Evolutionary conservation across 2,329 filamentous ascomycete species (phyloP).

Genomic region (Claviceps monticola): DNA sequence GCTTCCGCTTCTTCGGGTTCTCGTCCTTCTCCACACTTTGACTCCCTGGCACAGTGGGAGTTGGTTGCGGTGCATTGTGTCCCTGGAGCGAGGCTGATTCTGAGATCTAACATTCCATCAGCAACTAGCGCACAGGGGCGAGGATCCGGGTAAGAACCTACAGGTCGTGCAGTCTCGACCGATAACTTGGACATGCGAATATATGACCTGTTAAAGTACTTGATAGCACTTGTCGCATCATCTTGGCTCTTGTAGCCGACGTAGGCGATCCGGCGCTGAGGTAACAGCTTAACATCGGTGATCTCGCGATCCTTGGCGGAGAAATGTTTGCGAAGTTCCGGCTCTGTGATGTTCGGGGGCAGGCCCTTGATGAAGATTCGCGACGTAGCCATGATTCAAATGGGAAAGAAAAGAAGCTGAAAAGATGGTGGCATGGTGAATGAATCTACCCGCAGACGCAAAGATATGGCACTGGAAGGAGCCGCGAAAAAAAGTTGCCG

Average conservation of each 20-base stretch:
- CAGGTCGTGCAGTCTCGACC: conserved; percentile 76
- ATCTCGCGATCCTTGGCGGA: conserved; percentile 55
- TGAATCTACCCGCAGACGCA: conserved; percentile 7
- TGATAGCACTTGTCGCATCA: conserved; percentile 69
- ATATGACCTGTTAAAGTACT: conserved; percentile 91
- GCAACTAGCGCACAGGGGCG: conserved; percentile 9
- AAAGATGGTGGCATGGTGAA: not conserved
- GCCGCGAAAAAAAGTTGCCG: conserved; percentile 16
- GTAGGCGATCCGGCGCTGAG: conserved; percentile 84
- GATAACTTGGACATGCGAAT: conserved; percentile 90
- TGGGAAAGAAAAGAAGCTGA: not conserved
- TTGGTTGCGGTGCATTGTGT: conserved; percentile 13
- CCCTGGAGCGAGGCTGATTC: conserved; percentile 25
- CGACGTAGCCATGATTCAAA: conserved; percentile 41
- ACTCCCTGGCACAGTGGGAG: conserved; percentile 10
- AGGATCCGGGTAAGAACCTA: conserved; percentile 25
- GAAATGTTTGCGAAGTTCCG: conserved; percentile 83
- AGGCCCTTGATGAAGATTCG: conserved; percentile 69
- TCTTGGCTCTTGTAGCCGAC: conserved; percentile 79
- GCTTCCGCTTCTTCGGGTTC: conserved; percentile 54
- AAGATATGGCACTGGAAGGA: not conserved
- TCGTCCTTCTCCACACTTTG: conserved; percentile 17
- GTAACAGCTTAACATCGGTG: conserved; percentile 86
- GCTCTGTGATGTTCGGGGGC: conserved; percentile 72
- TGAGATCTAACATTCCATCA: conserved; percentile 30